phyloP scores from a whole-genome alignment of 352 stramenopile species.

The Globisporangium apiculatum region DNA sequence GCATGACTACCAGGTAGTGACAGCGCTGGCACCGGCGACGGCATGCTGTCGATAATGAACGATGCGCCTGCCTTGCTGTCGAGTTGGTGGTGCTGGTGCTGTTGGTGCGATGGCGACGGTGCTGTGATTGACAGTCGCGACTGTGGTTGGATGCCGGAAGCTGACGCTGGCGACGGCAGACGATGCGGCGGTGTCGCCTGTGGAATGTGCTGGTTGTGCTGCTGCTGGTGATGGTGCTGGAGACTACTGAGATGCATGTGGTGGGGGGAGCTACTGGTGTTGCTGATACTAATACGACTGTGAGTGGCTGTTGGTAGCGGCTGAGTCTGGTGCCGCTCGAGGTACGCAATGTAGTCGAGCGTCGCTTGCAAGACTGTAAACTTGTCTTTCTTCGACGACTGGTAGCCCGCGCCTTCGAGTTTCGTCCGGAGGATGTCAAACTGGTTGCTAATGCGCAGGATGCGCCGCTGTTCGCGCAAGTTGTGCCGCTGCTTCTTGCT shows the following conservation, averaged over 20 bases:
- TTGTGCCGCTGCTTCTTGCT: slow-evolving; percentile 86
- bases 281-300: slow-evolving; percentile 12
- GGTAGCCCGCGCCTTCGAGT: slow-evolving; percentile 63
- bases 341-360: slow-evolving; percentile 73
- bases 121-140: slow-evolving; percentile 44
- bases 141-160: slow-evolving; percentile 1
- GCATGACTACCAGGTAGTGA: slow-evolving; percentile 54
- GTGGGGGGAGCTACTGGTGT: background rate
- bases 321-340: slow-evolving; percentile 50
- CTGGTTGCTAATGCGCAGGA: slow-evolving; percentile 79
- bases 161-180: slow-evolving; percentile 25
- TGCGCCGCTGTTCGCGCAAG: slow-evolving; percentile 70
- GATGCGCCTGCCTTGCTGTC: slow-evolving; percentile 27
- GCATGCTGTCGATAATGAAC: slow-evolving; percentile 77
- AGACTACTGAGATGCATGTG: slow-evolving; percentile 1
- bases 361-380: slow-evolving; percentile 79
- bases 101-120: slow-evolving; percentile 22
- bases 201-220: slow-evolving; percentile 14
- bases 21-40: slow-evolving; percentile 58
- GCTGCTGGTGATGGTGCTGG: slow-evolving; percentile 1
- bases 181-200: slow-evolving; percentile 20
- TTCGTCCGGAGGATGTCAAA: slow-evolving; percentile 77
- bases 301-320: slow-evolving; percentile 9
- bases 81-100: slow-evolving; percentile 14
- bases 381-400: slow-evolving; percentile 81